Evolutionary conservation across 345 rosid genomes (phyloP).

Genomic region (Pseudoturritis turrita): DNA sequence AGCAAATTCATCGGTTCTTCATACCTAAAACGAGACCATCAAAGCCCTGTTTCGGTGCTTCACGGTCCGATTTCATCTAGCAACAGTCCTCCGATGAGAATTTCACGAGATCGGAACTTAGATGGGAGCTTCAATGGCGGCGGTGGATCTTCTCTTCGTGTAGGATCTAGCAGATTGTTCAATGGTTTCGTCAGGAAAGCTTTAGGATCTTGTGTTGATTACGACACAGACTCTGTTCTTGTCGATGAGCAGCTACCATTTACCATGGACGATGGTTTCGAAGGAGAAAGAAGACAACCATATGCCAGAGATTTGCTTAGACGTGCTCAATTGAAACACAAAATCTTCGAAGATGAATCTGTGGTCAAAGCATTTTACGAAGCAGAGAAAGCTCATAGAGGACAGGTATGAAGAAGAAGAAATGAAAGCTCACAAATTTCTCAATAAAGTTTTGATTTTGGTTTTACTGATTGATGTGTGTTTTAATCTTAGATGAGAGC

Average conservation of each 20-base stretch:
- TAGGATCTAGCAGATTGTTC: slow-evolving; percentile 55
- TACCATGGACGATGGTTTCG: slow-evolving; percentile 63
- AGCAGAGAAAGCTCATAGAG: slow-evolving; percentile 94
- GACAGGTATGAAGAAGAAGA: slow-evolving; percentile 57
- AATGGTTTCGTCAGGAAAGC: slow-evolving; percentile 74
- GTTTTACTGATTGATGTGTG: slow-evolving; percentile 17
- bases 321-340: slow-evolving; percentile 68
- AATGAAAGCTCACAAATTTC: background rate
- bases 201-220: slow-evolving; percentile 71
- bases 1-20: slow-evolving; percentile 49
- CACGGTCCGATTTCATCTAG: slow-evolving; percentile 65
- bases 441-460: background rate
- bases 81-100: slow-evolving; percentile 67
- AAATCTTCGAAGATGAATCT: slow-evolving; percentile 56
- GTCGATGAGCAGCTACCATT: slow-evolving; percentile 51
- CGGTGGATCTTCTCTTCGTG: slow-evolving; percentile 37
- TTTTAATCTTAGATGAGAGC: slow-evolving; percentile 72
- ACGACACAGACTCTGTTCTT: slow-evolving; percentile 42
- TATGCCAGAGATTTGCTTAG: slow-evolving; percentile 62
- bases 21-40: slow-evolving; percentile 56
- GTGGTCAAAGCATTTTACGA: slow-evolving; percentile 79
- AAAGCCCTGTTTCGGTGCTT: slow-evolving; percentile 84
- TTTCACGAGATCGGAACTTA: slow-evolving; percentile 36
- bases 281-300: slow-evolving; percentile 40
- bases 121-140: slow-evolving; percentile 36